Conservation (phyloP, 2,329 filamentous ascomycete species). For the Ceratocystis variospora region DNA sequence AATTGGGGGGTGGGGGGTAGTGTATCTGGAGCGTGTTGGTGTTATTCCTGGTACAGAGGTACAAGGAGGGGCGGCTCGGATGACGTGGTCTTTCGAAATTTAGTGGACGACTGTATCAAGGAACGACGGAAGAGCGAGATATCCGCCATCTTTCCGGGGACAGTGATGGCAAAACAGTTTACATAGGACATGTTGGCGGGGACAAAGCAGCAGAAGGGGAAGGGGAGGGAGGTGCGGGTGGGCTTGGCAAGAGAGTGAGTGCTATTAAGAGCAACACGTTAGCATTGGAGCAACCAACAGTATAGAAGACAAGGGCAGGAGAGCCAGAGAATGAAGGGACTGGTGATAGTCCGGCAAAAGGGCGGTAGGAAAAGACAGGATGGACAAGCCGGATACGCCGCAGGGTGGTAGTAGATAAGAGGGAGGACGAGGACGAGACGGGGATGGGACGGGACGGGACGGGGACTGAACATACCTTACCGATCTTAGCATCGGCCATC, state of each 20-base stretch:
- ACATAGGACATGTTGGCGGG: not conserved
- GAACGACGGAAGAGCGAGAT: not conserved
- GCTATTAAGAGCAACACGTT: not conserved
- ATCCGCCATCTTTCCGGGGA: not conserved
- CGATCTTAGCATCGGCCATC: conserved; percentile 17
- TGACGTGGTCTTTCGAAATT: conserved; percentile 10
- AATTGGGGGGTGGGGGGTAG: not conserved
- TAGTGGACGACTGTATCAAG: not conserved
- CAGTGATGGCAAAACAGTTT: not conserved
- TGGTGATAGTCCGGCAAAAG: not conserved
- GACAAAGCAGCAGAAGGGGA: not conserved
- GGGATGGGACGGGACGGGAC: too few species aligned
- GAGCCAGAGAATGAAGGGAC: not conserved
- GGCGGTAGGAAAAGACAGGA: not conserved
- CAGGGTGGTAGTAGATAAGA: not conserved
- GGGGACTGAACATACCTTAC: conserved; percentile 11
- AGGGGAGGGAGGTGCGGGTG: not conserved
- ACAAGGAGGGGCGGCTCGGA: conserved; percentile 14
- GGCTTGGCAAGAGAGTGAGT: not conserved
- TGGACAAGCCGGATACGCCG: not conserved
- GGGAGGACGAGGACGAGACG: not conserved
- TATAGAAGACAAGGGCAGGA: too few species aligned
- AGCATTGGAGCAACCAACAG: not conserved
- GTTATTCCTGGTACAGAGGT: not conserved
- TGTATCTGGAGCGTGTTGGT: not conserved